Conservation (phyloP, 2,329 filamentous ascomycete species). For the Epichloe festucae region DNA sequence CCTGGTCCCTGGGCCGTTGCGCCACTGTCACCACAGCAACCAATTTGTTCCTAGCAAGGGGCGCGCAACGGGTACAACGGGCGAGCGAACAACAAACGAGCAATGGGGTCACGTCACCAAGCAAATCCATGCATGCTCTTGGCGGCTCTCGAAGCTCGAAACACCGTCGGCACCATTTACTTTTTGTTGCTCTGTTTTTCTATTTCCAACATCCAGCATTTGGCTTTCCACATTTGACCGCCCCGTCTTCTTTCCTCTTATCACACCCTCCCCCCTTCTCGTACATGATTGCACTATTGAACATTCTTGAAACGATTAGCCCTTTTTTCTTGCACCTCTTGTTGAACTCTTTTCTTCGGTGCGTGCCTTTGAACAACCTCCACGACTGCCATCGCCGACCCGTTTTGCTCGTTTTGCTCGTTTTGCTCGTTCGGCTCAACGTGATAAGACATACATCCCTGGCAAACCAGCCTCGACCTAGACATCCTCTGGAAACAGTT, state of each 20-base stretch:
- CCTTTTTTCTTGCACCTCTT: constrained; percentile 5
- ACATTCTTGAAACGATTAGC: constrained; percentile 4
- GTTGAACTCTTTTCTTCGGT: neutral
- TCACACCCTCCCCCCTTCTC: neutral
- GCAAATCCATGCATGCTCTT: neutral
- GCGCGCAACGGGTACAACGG: neutral
- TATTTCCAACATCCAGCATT: neutral
- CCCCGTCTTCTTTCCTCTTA: neutral
- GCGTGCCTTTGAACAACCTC: neutral
- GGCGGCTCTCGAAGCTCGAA: neutral
- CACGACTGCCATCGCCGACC: neutral
- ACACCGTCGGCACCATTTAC: neutral
- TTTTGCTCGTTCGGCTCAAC: neutral
- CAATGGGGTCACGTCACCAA: constrained; percentile 3
- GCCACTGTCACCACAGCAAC: constrained; percentile 3
- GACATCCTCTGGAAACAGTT: neutral
- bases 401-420: neutral
- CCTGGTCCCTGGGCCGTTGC: neutral
- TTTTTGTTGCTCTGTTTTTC: neutral
- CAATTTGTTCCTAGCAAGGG: neutral
- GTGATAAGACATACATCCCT: neutral
- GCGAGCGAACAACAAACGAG: constrained; percentile 8
- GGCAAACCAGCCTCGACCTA: neutral
- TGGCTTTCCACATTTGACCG: neutral
- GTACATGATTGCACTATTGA: constrained; percentile 4